These are phyloP conservation scores for Sonneratia caseolaris DNA, from an alignment of 345 rosid genomes.

Conservation along the genomic window DNA sequence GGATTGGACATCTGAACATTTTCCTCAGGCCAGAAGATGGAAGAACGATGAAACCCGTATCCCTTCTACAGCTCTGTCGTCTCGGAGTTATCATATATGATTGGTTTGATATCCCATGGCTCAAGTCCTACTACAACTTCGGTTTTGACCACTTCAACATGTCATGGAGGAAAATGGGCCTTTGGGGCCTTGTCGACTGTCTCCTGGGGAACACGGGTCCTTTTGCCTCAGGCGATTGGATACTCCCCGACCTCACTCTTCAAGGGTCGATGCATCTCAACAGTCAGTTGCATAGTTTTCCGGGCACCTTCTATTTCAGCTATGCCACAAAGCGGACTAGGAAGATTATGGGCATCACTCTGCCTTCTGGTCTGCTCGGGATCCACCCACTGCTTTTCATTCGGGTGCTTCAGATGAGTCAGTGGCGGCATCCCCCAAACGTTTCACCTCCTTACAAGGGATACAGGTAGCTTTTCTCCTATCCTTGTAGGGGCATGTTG, in stretches of 20 bases:
- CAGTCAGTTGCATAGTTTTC: slow-evolving; percentile 50
- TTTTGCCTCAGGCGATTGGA: slow-evolving; percentile 79
- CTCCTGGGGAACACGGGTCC: slow-evolving; percentile 81
- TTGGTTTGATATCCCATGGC: slow-evolving; percentile 85
- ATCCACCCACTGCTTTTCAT: slow-evolving; percentile 82
- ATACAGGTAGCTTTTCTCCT: slow-evolving; percentile 42
- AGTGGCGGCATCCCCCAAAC: slow-evolving; percentile 64
- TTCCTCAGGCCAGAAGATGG: slow-evolving; percentile 77
- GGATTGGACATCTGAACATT: background rate
- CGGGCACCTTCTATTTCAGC: slow-evolving; percentile 78
- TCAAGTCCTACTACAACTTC: slow-evolving; percentile 76
- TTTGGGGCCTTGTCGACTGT: slow-evolving; percentile 54
- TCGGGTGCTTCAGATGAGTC: slow-evolving; percentile 79
- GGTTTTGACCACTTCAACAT: slow-evolving; percentile 90
- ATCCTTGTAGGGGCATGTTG: too few relatives aligned
- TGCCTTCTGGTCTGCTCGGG: slow-evolving; percentile 65
- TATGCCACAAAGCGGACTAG: slow-evolving; percentile 80
- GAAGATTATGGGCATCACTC: slow-evolving; percentile 50
- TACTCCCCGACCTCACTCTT: slow-evolving; percentile 87
- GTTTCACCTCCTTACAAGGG: slow-evolving; percentile 76
- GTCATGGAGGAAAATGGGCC: slow-evolving; percentile 64
- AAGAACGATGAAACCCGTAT: slow-evolving; percentile 52
- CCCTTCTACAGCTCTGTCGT: slow-evolving; percentile 73
- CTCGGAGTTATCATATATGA: slow-evolving; percentile 78
- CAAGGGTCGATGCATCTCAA: slow-evolving; percentile 69